These are phyloP conservation scores for Colletotrichum godetiae DNA, from an alignment of 2,329 filamentous ascomycete species.

Conservation along the genomic window DNA sequence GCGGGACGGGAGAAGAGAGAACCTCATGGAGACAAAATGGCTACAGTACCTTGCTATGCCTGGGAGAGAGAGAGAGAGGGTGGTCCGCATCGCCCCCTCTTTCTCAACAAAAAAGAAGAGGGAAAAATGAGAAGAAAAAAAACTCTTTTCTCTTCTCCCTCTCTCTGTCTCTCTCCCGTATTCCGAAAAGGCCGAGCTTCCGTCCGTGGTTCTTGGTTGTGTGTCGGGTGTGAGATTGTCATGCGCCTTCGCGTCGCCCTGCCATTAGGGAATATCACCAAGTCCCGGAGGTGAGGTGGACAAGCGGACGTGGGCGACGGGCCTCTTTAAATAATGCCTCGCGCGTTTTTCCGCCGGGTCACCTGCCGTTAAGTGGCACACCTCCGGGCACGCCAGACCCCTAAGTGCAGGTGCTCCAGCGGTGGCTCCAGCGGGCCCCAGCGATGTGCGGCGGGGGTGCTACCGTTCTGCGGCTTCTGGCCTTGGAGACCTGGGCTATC, in stretches of 20 bases:
- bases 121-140: background rate
- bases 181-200: background rate
- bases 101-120: background rate
- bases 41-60: background rate
- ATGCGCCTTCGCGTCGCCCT: conserved; percentile 29
- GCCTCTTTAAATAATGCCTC: conserved; percentile 32
- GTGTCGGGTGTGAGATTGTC: background rate
- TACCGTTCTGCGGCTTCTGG: too few relatives aligned
- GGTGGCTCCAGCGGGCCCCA: conserved; percentile 14
- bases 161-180: background rate
- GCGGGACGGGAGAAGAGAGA: background rate
- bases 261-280: conserved; percentile 34
- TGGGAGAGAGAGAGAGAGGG: background rate
- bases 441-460: background rate
- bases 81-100: background rate
- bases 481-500: too few relatives aligned
- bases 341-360: conserved; percentile 1
- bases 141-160: background rate
- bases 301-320: conserved; percentile 21
- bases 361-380: conserved; percentile 35
- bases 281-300: conserved; percentile 8
- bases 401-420: conserved; percentile 38
- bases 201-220: background rate
- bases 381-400: conserved; percentile 35
- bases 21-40: background rate